Percentiles rank a stretch among this genome's conserved stretches.
Conservation (phyloP, 176 grass and related monocot genomes). For the Elymus sibiricus region DNA sequence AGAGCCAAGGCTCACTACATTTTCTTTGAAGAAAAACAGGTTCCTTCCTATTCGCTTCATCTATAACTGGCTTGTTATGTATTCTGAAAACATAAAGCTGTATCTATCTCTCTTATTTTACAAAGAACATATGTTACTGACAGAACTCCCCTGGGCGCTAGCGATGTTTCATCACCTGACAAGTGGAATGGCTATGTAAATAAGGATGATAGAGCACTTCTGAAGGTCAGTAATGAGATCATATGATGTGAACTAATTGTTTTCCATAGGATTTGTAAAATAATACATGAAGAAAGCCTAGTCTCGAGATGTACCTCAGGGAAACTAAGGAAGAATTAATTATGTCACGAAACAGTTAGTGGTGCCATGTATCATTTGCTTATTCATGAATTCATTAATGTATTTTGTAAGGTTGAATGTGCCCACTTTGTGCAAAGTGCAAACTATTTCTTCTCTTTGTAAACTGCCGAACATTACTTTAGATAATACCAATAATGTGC, state of each 20-base stretch:
- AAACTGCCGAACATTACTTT: background rate
- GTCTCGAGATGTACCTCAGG: background rate
- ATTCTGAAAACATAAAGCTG: slow-evolving; percentile 13
- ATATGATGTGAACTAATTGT: slow-evolving; percentile 15
- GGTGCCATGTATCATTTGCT: background rate
- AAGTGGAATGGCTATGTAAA: slow-evolving; percentile 84
- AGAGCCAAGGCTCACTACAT: slow-evolving; percentile 70
- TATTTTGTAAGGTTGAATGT: background rate
- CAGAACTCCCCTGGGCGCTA: slow-evolving; percentile 53
- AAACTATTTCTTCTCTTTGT: slow-evolving; percentile 13
- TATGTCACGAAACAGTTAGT: background rate
- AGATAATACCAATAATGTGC: background rate
- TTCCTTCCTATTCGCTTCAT: slow-evolving; percentile 7
- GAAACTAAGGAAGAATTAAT: background rate
- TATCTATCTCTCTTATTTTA: background rate
- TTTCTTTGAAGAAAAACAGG: slow-evolving; percentile 87
- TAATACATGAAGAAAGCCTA: slow-evolving; percentile 7
- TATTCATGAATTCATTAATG: background rate
- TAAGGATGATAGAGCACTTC: slow-evolving; percentile 84
- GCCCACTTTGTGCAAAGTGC: background rate
- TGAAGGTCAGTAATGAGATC: slow-evolving; percentile 63
- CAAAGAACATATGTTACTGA: slow-evolving; percentile 8
- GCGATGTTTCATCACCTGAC: slow-evolving; percentile 38
- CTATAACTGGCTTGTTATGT: background rate
- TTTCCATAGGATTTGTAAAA: slow-evolving; percentile 15